Evolutionary conservation across 306 rosid species (phyloP).

Genomic region (Rubus idaeus): DNA sequence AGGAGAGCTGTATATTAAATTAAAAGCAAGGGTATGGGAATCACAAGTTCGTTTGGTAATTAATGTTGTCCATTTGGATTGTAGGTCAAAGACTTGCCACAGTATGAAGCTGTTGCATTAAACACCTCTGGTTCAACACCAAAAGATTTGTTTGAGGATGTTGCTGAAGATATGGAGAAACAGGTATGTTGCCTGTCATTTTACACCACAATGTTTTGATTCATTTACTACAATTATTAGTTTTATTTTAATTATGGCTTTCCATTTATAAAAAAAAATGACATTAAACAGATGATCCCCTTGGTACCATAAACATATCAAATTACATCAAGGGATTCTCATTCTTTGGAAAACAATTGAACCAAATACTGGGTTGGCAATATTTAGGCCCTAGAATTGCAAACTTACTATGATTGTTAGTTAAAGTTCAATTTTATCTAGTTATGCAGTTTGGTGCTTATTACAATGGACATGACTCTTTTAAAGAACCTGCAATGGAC

Average conservation of each 20-base stretch:
- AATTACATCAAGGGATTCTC: neutral
- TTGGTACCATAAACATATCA: neutral
- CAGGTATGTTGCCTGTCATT: slow-evolving; percentile 41
- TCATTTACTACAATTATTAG: neutral
- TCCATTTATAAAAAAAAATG: neutral
- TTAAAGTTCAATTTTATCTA: neutral
- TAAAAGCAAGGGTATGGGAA: neutral
- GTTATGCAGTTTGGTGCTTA: neutral
- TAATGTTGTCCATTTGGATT: slow-evolving; percentile 20
- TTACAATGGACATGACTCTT: neutral
- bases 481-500: neutral
- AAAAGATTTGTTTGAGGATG: slow-evolving; percentile 85
- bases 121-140: slow-evolving; percentile 94
- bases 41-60: slow-evolving; percentile 14
- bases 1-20: slow-evolving; percentile 8
- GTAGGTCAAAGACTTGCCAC: slow-evolving; percentile 86
- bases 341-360: neutral
- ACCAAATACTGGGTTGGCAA: neutral
- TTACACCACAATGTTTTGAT: slow-evolving; percentile 10
- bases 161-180: slow-evolving; percentile 75
- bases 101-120: slow-evolving; percentile 88
- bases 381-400: neutral
- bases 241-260: neutral
- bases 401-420: neutral
- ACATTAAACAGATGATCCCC: neutral